Evolutionary conservation across 768 basidiomycete genomes (phyloP), one percentile per base, ranked within the genome.

Genomic region (Multifurca ochricompacta): DNA sequence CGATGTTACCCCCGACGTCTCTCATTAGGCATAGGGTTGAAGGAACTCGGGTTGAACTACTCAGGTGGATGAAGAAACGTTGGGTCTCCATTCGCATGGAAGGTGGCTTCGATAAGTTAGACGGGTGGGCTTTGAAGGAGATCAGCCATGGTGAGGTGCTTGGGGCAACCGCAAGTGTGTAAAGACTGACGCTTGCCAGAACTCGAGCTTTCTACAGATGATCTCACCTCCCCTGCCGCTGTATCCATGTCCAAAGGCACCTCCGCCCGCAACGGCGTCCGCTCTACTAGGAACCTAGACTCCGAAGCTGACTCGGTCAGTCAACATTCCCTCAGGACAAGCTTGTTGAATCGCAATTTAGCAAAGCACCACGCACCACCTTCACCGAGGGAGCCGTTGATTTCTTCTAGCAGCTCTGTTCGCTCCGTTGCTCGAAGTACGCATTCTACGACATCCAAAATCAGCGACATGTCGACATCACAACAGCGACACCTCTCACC

Each of bases 81-180:
- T 96, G 91, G 91, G 64, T 85, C 41, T 76, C 73, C 11, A 78
- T 92, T 27, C 76, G 85, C 11, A 80, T 85, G 45, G 81, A 82
- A 47, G 79, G 81, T n/a, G 90, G 88, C 0, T 95, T 97, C 62
- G 83, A 86, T 47, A 65, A 70, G 4, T 74, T 98, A n/a, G 91
- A 95, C 45, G 77, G 76, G 4, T 96, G 91, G 91, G 82, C 87
- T 0, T 66, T 94, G 50, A 85, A 91, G 66, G 95, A 97, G 64
- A 91, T 98, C 36, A 78, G 81, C 37, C 80, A 87, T 63, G 78
- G 91, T 89, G 58, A 62, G 86, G 74, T 13, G n/a, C 14, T 51
- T 8, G 31, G 47, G 16, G 10, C 40, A 32, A 43, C 36, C 31
- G 58, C 32, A 58, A 18, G 36, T 21, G 40, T 34, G 28, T 34